Evolutionary conservation across 345 rosid genomes (phyloP), one percentile per base, ranked within the genome.

Genomic region (Eucalyptus dawsonii): DNA sequence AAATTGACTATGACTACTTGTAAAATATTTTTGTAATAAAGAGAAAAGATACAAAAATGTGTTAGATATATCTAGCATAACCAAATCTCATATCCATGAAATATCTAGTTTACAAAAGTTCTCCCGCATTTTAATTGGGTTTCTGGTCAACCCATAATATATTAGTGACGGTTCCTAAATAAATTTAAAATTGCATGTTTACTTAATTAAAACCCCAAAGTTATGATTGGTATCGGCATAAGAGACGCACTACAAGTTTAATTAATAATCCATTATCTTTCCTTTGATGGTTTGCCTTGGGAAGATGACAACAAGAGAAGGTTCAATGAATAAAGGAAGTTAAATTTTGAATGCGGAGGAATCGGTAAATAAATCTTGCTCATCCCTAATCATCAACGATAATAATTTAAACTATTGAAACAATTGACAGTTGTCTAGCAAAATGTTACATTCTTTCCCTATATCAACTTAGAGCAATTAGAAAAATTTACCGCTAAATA

Each of bases 201-300:
- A 65, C 40, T 65, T 65, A n/a, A n/a, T n/a, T 65, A 65, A 65
- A 65, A 65, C 6, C 11, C 6, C 11, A n/a, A 65, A n/a, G 40
- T n/a, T 65, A 17, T 16, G 10, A 65, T 65, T n/a, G 76, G 2
- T 65, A n/a, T 15, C 9, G 1, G 17, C 0, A 1, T 0, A 62
- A 8, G 37, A 65, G 76, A 65, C 10, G 0, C 3, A 5, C 76
- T n/a, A n/a, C 17, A 15, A 29, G 21, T 65, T 65, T 65, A 34
- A 31, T 65, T 8, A 65, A n/a, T 8, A n/a, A 15, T n/a, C 37
- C 40, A 15, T 65, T n/a, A 0, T 15, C 11, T 65, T 65, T 65
- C 76, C 19, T 34, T n/a, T n/a, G 21, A 34, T n/a, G 10, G 40
- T 65, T 65, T 34, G 17, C 31, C 17, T 62, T 27, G 31, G 69